Percentiles rank a stretch among this genome's conserved stretches.
These are phyloP conservation scores for Galerina sulciceps DNA, from an alignment of 768 basidiomycete species.

Conservation along the genomic window DNA sequence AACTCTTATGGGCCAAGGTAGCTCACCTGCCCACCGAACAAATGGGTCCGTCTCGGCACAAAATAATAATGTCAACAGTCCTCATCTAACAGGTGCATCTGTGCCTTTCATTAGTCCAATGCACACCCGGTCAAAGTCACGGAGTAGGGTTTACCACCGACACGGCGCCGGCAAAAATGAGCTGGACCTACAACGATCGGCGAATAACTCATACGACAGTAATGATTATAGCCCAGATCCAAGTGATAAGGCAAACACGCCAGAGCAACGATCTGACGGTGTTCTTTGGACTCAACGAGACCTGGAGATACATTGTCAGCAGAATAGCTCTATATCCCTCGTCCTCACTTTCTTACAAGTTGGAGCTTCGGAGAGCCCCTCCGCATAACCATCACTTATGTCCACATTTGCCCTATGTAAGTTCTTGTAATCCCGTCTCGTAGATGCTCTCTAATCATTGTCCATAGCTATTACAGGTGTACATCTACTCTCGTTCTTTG, in stretches of 20 bases:
- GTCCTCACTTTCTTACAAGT: constrained; percentile 71
- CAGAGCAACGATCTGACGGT: constrained; percentile 36
- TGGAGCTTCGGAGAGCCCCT: constrained; percentile 40
- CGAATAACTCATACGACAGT: constrained; percentile 34
- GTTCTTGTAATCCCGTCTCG: neutral
- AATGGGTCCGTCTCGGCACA: constrained; percentile 21
- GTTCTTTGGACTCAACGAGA: constrained; percentile 82
- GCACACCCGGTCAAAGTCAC: constrained; percentile 69
- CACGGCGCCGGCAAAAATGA: constrained; percentile 70
- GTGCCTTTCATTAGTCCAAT: constrained; percentile 28
- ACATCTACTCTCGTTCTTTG: constrained; percentile 9
- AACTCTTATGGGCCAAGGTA: constrained; percentile 55
- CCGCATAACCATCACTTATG: constrained; percentile 21
- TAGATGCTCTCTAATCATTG: constrained; percentile 5
- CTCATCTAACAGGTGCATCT: constrained; percentile 14
- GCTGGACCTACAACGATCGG: constrained; percentile 46
- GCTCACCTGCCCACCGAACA: constrained; percentile 11
- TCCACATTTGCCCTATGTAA: constrained; percentile 4
- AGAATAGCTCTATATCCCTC: constrained; percentile 85
- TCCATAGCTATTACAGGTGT: constrained; percentile 11
- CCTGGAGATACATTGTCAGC: constrained; percentile 81
- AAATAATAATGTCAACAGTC: constrained; percentile 11
- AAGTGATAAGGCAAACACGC: constrained; percentile 22
- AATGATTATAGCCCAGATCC: constrained; percentile 24
- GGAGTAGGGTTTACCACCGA: constrained; percentile 69